Base-by-base conservation (phyloP, 306 rosid species). In the Leucaena leucocephala region DNA sequence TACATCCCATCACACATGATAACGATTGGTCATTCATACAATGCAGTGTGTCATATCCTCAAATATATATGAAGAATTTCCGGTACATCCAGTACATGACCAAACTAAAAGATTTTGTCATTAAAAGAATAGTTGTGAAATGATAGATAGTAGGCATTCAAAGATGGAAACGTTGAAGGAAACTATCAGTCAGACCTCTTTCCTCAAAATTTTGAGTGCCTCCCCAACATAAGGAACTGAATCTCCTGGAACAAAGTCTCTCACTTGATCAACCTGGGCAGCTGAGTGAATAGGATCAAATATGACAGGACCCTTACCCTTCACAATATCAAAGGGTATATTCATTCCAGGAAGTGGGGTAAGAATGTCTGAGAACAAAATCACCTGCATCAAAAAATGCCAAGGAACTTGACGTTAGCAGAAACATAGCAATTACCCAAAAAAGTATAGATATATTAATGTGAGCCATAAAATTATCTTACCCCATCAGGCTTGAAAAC, bases 281-380 rank as follows among this genome's bases (percentile, higher is more conserved):
- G 88, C 88, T 35, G 91, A 75, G 43, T 76, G 55, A 80, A 95
- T 73, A 61, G 98, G 96, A 81, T 90, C 84, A 71, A 89, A 90
- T 64, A 95, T 95, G 70, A 95, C 83, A 15, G 99, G 99, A 80
- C 99, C 99, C 85, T 88, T 91, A 14, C 99, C 99, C 85, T 95
- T 95, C 75, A 95, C 98, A 73, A 95, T 95, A 88, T 95, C 99
- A 62, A 95, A 95, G 35, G 99, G 98, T 74, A 95, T 91, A 72
- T 95, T 95, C 99, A 95, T 95, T 71, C 99, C 99, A 13, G 99
- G 89, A 39, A 95, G 97, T 12, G 99, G 99, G 61, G 99, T 95
- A 65, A 95, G 92, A 88, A 95, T 95, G 82, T 95, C 99, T 0
- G 99, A 95, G 88, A 95, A 95, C 65, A 95, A 85, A 82, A 95